Conservation (phyloP, 2,329 filamentous ascomycete genomes). For the Cytospora paraplurivora region DNA sequence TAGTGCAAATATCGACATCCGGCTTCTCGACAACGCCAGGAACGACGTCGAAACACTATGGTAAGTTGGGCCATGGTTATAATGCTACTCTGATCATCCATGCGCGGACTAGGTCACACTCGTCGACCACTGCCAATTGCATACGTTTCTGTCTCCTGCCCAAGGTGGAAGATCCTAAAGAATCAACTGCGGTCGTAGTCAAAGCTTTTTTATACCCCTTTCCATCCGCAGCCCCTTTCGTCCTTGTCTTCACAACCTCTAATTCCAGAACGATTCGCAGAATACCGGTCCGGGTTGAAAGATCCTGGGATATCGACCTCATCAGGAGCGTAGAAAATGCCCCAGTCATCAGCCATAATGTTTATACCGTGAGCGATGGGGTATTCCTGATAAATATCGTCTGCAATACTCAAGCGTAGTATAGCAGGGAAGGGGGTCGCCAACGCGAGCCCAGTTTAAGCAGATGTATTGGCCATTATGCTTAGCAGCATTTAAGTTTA, state of each 20-base stretch:
- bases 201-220: background rate
- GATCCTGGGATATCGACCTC: conserved; percentile 28
- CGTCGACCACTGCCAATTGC: conserved; percentile 23
- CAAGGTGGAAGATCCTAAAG: background rate
- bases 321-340: conserved; percentile 28
- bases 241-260: no score
- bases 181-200: background rate
- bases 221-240: background rate
- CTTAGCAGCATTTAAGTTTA: no score
- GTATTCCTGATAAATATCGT: conserved; percentile 29
- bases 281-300: conserved; percentile 29
- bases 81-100: conserved; percentile 21
- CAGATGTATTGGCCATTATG: background rate
- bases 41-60: conserved; percentile 25
- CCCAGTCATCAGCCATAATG: conserved; percentile 28
- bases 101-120: conserved; percentile 17
- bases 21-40: conserved; percentile 4
- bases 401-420: conserved; percentile 27
- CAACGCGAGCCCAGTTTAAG: conserved; percentile 27
- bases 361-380: conserved; percentile 27
- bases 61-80: conserved; percentile 23
- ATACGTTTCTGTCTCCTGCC: conserved; percentile 18
- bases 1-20: conserved; percentile 11
- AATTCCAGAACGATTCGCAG: conserved; percentile 25
- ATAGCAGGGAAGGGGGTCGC: conserved; percentile 28